Evolutionary conservation across 768 basidiomycete species (phyloP), one percentile per base, ranked within the genome.

Genomic region (Lyophyllum shimeji): DNA sequence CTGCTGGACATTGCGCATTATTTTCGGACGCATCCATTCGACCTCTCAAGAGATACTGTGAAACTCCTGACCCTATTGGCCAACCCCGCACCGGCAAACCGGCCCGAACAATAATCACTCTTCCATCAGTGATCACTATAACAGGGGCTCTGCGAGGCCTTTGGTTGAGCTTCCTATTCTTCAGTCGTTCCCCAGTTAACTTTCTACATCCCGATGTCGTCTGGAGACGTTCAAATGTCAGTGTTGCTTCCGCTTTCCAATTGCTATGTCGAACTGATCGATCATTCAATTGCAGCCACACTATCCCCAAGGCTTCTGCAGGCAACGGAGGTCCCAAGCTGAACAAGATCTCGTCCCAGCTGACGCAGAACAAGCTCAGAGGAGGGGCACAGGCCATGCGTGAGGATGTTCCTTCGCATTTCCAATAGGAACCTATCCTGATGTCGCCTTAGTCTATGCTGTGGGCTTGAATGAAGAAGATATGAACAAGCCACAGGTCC

Each of bases 331-430:
- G 72, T 33, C 67, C 64, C 18, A 77, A 81, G 60, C 75, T 93
- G 63, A 93, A 93, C 75, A 92, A 82, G 69, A 78, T 85, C 59
- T 93, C 91, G 46, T 73, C 79, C 56, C 82, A 84, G 58, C 62
- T 93, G 47, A 93, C 91, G 1, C 87, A 93, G 71, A 78, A 86
- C 67, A 93, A 93, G 71, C 74, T 75, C 55, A 83, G 79, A 50
- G 91, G 90, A 59, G 87, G 84, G 34, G 90, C 91, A 8, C 90
- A 93, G 70, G 91, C 91, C 33, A 93, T 93, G 92, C 76, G 90
- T 93, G 64, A 70, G 87, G 69, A 13, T 17, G 18, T 52, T 29
- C 21, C 21, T 46, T 40, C 21, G 29, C 43, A 40, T 29, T 33
- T 47, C 33, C 44, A 51, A 46, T 27, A 50, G 18, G 42, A 23